Evolutionary conservation across 2,329 filamentous ascomycete genomes (phyloP), one percentile per base, ranked within the genome.

Genomic region (Botrytis sinoallii): DNA sequence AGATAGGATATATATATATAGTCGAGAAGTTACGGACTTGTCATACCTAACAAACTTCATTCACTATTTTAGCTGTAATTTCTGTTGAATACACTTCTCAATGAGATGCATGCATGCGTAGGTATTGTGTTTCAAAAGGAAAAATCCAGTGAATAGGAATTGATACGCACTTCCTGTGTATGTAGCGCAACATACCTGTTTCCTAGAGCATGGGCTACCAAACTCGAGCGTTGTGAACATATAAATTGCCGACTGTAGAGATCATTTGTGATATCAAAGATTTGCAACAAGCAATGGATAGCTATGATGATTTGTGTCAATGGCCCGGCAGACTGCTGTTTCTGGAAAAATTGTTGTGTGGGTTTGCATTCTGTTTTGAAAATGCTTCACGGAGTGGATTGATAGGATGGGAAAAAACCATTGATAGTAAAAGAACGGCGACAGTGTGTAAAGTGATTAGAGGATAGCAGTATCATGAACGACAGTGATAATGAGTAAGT

Each of bases 251-350:
- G 20, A 16, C 14, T 25, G 10, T 38, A 14, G 22, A 20, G 20
- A 25, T 60, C 4, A 12, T 40, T 25, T 25, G 35, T 40, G 5
- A 40, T 1, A 8, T 8, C 12, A 61, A 10, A 40, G 2, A 25
- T 22, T n/a, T 9, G 6, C 5, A 25, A 35, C 5, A 35, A 10
- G 20, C 20, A 7, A 38, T 38, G 32, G 0, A 38, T 0, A 2
- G 9, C 5, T 12, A 12, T 4, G 22, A 25, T 9, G 0, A 22
- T 25, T 32, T 20, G 32, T 38, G 32, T 38, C 7, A 40, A 7
- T 16, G 22, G 3, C 4, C 10, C 6, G 2, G 25, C 38, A 63
- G 14, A 63, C 14, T 10, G 6, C 35, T 42, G 4, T 42, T 63
- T 18, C 4, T 6, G 7, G 25, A 4, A 18, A 40, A 25, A 6